These are phyloP conservation scores for Tolypocladium capitatum DNA, from an alignment of 2,329 filamentous ascomycete species.

Conservation along the genomic window DNA sequence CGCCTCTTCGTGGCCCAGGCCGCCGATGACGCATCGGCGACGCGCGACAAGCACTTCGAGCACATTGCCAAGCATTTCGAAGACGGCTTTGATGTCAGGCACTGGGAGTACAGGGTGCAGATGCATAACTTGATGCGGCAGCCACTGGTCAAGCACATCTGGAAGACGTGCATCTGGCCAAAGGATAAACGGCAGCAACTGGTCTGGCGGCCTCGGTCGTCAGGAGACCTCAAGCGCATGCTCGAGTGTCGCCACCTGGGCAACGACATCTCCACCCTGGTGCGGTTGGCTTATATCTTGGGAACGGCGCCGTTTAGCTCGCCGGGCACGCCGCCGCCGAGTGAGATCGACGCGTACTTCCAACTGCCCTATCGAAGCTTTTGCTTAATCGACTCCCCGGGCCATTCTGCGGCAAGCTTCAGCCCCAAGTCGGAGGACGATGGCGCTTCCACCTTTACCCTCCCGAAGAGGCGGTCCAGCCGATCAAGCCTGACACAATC, in stretches of 20 bases:
- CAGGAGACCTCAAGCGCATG: constrained; percentile 29
- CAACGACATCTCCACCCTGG: constrained; percentile 25
- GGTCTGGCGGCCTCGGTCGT: constrained; percentile 26
- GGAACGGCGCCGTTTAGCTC: constrained; percentile 26
- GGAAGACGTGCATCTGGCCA: constrained; percentile 32
- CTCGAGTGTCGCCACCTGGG: constrained; percentile 30
- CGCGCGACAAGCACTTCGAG: constrained; percentile 31
- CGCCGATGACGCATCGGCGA: constrained; percentile 21
- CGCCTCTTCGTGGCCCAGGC: constrained; percentile 26
- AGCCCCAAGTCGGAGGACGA: constrained; percentile 16
- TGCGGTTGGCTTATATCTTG: constrained; percentile 29
- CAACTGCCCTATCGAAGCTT: constrained; percentile 22
- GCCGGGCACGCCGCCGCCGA: constrained; percentile 21
- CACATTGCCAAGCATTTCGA: constrained; percentile 34
- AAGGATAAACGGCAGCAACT: constrained; percentile 28
- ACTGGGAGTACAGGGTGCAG: constrained; percentile 30
- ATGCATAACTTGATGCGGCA: constrained; percentile 32
- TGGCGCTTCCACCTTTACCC: constrained; percentile 12
- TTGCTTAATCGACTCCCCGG: constrained; percentile 21
- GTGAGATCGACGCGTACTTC: constrained; percentile 25
- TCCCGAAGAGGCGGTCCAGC: constrained; percentile 15
- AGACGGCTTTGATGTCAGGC: constrained; percentile 25
- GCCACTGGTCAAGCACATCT: constrained; percentile 27
- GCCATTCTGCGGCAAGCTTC: constrained; percentile 10
- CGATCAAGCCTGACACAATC: constrained; percentile 15